Percentiles rank a stretch among this genome's conserved stretches.
phyloP scores from a whole-genome alignment of 139 green algal genomes.

The Edaphochlamys debaryana region DNA sequence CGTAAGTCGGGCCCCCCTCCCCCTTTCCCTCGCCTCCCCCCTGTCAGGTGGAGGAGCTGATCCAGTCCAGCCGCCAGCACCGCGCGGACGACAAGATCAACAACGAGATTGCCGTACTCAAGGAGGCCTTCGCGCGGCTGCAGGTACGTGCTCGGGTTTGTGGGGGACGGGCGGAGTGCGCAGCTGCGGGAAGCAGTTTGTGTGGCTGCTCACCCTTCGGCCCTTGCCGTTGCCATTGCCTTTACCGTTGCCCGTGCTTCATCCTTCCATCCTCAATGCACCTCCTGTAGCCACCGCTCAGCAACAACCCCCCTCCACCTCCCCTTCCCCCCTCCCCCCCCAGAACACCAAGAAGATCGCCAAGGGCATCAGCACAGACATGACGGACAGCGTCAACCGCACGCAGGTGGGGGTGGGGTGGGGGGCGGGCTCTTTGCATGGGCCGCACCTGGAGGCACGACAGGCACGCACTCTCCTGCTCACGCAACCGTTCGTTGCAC shows the following conservation, averaged over 20 bases:
- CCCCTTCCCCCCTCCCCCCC: background rate
- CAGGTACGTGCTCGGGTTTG: slow-evolving; percentile 40
- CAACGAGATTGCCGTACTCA: slow-evolving; percentile 58
- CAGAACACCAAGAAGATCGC: slow-evolving; percentile 34
- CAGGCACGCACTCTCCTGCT: too few species aligned
- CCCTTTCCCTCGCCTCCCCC: too few species aligned
- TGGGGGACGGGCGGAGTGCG: background rate
- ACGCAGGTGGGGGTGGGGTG: slow-evolving; percentile 15
- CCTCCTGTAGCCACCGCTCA: background rate
- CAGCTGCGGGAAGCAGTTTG: too few species aligned
- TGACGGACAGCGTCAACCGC: slow-evolving; percentile 54
- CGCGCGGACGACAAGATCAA: slow-evolving; percentile 48
- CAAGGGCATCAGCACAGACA: slow-evolving; percentile 46
- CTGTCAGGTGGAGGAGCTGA: slow-evolving; percentile 47
- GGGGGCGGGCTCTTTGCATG: too few species aligned
- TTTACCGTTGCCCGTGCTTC: too few species aligned
- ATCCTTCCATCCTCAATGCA: too few species aligned
- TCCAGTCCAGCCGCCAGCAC: slow-evolving; percentile 31
- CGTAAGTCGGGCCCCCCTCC: too few species aligned
- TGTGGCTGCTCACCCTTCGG: too few species aligned
- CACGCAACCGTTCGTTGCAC: too few species aligned
- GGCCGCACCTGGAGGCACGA: too few species aligned
- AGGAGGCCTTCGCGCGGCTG: slow-evolving; percentile 74
- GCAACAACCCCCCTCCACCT: background rate
- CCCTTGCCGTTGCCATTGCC: too few species aligned